A percentile compares a stretch with the other conserved stretches of the same genome.
These are phyloP conservation scores for Nicotiana attenuata DNA, from an alignment of 257 asterid genomes.

Conservation along the genomic window DNA sequence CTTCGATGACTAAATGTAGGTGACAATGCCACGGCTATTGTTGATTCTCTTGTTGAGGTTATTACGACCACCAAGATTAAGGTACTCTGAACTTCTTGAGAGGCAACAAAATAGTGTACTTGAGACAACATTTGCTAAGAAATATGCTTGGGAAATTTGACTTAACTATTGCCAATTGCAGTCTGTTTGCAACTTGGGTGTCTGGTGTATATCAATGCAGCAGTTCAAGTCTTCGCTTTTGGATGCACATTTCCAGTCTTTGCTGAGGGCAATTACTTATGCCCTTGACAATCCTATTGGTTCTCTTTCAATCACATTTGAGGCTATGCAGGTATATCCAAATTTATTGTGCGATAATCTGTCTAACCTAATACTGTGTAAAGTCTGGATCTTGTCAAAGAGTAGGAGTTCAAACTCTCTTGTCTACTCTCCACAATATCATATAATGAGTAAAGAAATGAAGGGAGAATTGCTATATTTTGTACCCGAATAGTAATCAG, in stretches of 20 bases:
- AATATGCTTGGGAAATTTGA: constrained; percentile 3
- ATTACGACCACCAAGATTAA: constrained; percentile 53
- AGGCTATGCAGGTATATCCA: constrained; percentile 68
- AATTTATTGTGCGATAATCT: not conserved
- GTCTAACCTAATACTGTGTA: not conserved
- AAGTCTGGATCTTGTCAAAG: not conserved
- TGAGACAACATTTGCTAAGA: not conserved
- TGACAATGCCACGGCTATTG: constrained; percentile 39
- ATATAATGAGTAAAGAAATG: not conserved
- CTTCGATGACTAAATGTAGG: constrained; percentile 34
- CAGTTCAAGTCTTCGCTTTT: constrained; percentile 43
- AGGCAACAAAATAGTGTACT: not conserved
- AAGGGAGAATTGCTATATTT: not conserved
- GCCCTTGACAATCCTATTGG: constrained; percentile 81
- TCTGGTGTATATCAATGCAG: constrained; percentile 81
- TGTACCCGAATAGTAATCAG: not conserved
- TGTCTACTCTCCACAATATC: not conserved
- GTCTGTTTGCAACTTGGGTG: constrained; percentile 76
- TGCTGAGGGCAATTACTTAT: constrained; percentile 52
- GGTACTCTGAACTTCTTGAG: constrained; percentile 25
- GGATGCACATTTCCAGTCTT: constrained; percentile 41
- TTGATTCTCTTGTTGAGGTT: constrained; percentile 56
- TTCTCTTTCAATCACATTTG: constrained; percentile 71
- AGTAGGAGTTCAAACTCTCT: not conserved
- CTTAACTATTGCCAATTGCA: constrained; percentile 29